Evolutionary conservation across 169 alveolate species (phyloP), one percentile per base, ranked within the genome.

Genomic region (Eimeria sp.): DNA sequence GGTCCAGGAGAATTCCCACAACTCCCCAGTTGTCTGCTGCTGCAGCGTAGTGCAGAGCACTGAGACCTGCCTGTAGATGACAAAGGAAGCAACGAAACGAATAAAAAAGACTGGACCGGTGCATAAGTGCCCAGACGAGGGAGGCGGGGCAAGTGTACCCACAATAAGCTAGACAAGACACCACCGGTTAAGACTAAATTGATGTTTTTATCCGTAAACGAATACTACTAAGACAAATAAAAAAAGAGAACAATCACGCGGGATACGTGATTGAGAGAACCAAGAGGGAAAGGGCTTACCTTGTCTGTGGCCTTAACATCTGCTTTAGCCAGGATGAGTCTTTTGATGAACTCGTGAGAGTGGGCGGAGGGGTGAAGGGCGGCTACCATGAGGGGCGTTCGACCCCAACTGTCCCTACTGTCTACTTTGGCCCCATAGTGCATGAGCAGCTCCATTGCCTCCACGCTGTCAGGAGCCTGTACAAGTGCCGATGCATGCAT

Each of bases 311-410:
- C 96, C 13, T 40, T 27, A 51, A 80, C 92, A 47, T 78, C 92
- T 14, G 96, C 96, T 16, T 63, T 45, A n/a, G 51, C 27, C 22
- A 78, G 92, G n/a, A 92, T 40, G 16, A 92, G 92, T 3, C n/a
- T 43, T 45, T 45, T 80, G 34, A 78, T 82, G 54, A 92, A 78
- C 73, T 40, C 92, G 86, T 65, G 63, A 34, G 96, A 43, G 43
- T 63, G 87, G 4, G 96, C 76, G 3, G 51, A 43, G 25, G 76
- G 57, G 30, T 72, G 40, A 10, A 34, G 30, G 7, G 96, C 96
- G 18, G 96, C 96, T 11, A 80, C 61, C 96, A 92, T 92, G 40
- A 92, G 92, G 34, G 96, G 96, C 34, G 96, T 92, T 65, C 96
- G 70, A 27, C 92, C 96, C 40, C 73, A 54, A 47, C 45, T 73